Percentiles rank a stretch among this genome's conserved stretches.
Evolutionary conservation across 1,284 basidiomycete genomes (phyloP).

Genomic region (Cystobasidium pallidum): DNA sequence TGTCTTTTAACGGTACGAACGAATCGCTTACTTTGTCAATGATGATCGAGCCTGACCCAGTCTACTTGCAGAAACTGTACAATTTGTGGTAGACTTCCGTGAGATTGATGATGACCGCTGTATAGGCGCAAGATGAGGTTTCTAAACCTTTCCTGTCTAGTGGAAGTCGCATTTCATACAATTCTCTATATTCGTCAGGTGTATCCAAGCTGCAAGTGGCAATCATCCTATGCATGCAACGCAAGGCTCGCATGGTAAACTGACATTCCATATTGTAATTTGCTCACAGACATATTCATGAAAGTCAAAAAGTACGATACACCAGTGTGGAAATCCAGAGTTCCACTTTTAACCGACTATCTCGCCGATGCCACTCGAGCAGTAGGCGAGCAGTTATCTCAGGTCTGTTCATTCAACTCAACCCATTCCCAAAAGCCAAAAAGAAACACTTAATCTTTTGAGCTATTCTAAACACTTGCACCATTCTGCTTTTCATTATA

Average conservation of each 20-base stretch:
- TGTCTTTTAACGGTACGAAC: conserved; percentile 28
- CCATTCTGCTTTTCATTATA: no score
- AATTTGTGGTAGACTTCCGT: conserved; percentile 49
- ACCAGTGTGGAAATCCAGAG: conserved; percentile 86
- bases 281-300: conserved; percentile 69
- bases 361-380: conserved; percentile 78
- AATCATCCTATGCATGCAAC: not conserved
- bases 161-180: conserved; percentile 89
- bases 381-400: conserved; percentile 71
- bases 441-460: no score
- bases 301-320: conserved; percentile 84
- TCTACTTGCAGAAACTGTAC: conserved; percentile 46
- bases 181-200: conserved; percentile 86
- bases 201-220: conserved; percentile 67
- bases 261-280: no score
- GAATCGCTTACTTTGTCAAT: not conserved
- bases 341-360: conserved; percentile 83
- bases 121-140: not conserved
- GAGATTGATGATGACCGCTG: not conserved
- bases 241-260: not conserved
- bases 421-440: no score
- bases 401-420: no score
- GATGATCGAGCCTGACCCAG: conserved; percentile 20
- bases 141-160: conserved; percentile 58
- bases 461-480: no score